phyloP scores from a whole-genome alignment of 495 filamentous ascomycete species.

The Xylaria palmicola region DNA sequence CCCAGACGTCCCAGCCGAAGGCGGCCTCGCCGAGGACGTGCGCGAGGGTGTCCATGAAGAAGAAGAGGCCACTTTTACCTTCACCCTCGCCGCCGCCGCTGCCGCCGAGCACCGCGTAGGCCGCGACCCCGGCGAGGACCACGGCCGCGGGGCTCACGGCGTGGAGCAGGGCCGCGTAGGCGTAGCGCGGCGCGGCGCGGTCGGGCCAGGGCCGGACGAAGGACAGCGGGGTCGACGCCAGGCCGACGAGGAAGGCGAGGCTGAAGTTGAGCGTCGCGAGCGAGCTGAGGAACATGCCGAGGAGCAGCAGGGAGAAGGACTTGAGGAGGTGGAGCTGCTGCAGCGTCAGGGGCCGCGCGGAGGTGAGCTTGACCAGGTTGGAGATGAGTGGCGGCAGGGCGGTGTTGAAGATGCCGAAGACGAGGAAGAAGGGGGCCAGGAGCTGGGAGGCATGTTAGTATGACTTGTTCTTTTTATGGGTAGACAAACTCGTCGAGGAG shows the following conservation, averaged over 20 bases:
- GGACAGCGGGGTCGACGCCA: constrained; percentile 71
- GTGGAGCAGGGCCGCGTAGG: constrained; percentile 46
- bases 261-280: constrained; percentile 97
- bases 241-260: constrained; percentile 80
- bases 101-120: not conserved
- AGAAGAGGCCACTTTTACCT: not conserved
- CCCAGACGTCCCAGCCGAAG: constrained; percentile 89
- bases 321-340: constrained; percentile 78
- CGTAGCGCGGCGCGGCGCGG: constrained; percentile 25
- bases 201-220: constrained; percentile 59
- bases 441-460: constrained; percentile 42
- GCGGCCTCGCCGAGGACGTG: constrained; percentile 70
- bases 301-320: constrained; percentile 85
- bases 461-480: constrained; percentile 3
- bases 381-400: constrained; percentile 60
- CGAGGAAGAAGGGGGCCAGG: constrained; percentile 56
- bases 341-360: constrained; percentile 42
- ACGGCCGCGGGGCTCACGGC: constrained; percentile 65
- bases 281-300: constrained; percentile 87
- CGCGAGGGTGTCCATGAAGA: constrained; percentile 18
- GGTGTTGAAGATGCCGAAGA: constrained; percentile 58
- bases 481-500: not conserved
- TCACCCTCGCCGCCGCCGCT: not conserved
- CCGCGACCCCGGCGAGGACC: constrained; percentile 52
- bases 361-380: constrained; percentile 42